Evolutionary conservation across 345 rosid genomes (phyloP).

Genomic region (Stellera chamaejasme): DNA sequence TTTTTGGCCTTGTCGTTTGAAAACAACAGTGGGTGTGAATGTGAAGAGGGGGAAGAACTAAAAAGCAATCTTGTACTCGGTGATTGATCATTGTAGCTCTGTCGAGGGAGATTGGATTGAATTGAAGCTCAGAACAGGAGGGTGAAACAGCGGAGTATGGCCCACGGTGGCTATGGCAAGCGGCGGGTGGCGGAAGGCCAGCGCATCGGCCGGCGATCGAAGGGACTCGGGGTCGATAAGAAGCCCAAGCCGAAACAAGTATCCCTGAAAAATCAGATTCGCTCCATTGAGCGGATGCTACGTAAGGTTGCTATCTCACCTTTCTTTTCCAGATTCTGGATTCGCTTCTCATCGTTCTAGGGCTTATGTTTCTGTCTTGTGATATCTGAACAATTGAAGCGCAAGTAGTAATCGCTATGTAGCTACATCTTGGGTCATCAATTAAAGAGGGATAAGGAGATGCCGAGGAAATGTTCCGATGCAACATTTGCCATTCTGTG

Average conservation of each 20-base stretch:
- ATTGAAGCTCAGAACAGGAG: neutral
- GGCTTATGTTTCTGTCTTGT: too few species aligned
- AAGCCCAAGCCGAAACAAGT: slow-evolving; percentile 65
- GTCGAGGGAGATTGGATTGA: neutral
- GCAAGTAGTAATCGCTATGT: neutral
- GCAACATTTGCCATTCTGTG: too few species aligned
- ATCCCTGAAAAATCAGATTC: slow-evolving; percentile 89
- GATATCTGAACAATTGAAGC: too few species aligned
- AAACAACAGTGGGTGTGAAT: too few species aligned
- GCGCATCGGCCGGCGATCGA: slow-evolving; percentile 71
- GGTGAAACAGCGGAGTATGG: slow-evolving; percentile 32
- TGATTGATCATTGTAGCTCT: too few species aligned
- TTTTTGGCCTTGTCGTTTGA: too few species aligned
- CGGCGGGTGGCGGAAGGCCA: slow-evolving; percentile 58
- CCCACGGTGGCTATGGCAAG: slow-evolving; percentile 90
- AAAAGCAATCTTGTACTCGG: too few species aligned
- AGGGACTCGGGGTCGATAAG: slow-evolving; percentile 61
- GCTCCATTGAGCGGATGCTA: slow-evolving; percentile 92
- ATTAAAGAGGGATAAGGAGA: neutral
- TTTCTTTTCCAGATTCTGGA: neutral
- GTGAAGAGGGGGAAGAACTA: too few species aligned
- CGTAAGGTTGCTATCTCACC: slow-evolving; percentile 55
- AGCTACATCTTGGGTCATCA: neutral
- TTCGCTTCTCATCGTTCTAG: neutral
- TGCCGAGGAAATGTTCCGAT: too few species aligned